These are phyloP conservation scores for Ambrosiella beaveri DNA, from an alignment of 2,329 filamentous ascomycete species.

Conservation along the genomic window DNA sequence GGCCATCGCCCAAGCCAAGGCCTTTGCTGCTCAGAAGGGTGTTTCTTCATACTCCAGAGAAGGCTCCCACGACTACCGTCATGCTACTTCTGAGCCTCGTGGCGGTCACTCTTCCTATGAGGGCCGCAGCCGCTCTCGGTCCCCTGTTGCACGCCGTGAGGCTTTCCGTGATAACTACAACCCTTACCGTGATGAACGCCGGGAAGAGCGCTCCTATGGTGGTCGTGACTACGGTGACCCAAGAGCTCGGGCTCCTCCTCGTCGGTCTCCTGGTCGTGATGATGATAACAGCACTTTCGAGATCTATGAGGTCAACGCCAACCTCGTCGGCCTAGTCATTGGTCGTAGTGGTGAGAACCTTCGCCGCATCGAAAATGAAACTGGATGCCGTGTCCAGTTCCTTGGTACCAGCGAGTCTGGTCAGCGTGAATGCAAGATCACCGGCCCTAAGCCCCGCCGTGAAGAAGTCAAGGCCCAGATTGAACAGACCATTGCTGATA, in stretches of 20 bases:
- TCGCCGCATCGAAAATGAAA: slow-evolving; percentile 67
- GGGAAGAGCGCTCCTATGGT: slow-evolving; percentile 41
- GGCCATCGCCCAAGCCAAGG: slow-evolving; percentile 69
- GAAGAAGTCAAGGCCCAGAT: slow-evolving; percentile 69
- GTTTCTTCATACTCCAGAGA: slow-evolving; percentile 42
- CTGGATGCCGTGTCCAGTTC: slow-evolving; percentile 73
- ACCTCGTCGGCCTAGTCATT: slow-evolving; percentile 77
- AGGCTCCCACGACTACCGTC: slow-evolving; percentile 8
- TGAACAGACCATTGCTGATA: slow-evolving; percentile 39
- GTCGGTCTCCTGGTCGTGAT: slow-evolving; percentile 47
- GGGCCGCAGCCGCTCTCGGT: slow-evolving; percentile 50
- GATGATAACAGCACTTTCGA: slow-evolving; percentile 51
- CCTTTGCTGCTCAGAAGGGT: slow-evolving; percentile 65
- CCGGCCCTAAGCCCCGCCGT: slow-evolving; percentile 52
- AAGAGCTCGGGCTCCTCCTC: slow-evolving; percentile 45
- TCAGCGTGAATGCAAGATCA: slow-evolving; percentile 72
- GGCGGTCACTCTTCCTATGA: slow-evolving; percentile 22
- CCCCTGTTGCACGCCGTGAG: slow-evolving; percentile 49
- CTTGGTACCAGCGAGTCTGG: slow-evolving; percentile 60
- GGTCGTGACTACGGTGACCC: slow-evolving; percentile 15
- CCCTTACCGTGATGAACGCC: slow-evolving; percentile 71
- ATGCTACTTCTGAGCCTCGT: slow-evolving; percentile 20
- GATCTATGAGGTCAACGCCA: slow-evolving; percentile 72
- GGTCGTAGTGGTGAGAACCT: slow-evolving; percentile 81
- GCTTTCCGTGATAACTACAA: slow-evolving; percentile 60